phyloP scores from a whole-genome alignment of 208 protist species.

The Acanthamoeba rhysodes region DNA sequence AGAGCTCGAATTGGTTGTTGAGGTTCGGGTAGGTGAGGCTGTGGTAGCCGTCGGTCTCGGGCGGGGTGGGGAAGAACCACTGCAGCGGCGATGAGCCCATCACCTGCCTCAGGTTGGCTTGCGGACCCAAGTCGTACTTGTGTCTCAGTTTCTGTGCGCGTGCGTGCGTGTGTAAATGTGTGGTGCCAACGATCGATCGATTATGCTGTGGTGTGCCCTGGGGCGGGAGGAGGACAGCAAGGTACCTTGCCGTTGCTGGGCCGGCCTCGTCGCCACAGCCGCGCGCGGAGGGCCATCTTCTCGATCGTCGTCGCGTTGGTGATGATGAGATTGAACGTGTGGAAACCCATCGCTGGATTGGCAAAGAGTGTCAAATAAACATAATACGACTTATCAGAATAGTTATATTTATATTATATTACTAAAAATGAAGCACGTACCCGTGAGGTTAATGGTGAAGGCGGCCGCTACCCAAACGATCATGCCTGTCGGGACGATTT shows the following conservation, averaged over 20 bases:
- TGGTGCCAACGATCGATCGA: too few species aligned
- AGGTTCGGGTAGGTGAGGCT: background rate
- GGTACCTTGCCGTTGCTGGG: background rate
- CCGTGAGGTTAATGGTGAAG: constrained; percentile 4
- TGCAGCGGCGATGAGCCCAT: background rate
- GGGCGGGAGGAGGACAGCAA: too few species aligned
- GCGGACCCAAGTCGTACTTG: background rate
- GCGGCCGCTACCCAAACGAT: background rate
- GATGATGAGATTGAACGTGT: background rate
- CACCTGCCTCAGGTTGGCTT: constrained; percentile 19
- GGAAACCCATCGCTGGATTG: background rate
- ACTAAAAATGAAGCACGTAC: background rate
- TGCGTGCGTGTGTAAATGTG: too few species aligned
- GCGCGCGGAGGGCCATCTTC: background rate
- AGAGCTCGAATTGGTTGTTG: constrained; percentile 25
- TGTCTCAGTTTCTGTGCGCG: background rate
- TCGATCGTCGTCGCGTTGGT: constrained; percentile 4
- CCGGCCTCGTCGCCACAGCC: background rate
- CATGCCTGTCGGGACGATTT: background rate
- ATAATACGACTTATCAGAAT: too few species aligned
- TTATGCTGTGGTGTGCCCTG: background rate
- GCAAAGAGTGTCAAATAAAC: background rate
- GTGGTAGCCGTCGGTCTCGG: constrained; percentile 27
- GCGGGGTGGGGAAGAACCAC: constrained; percentile 22
- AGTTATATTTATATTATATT: too few species aligned